These are phyloP conservation scores for Hirschfeldia incana DNA, from an alignment of 345 rosid species.

Conservation along the genomic window DNA sequence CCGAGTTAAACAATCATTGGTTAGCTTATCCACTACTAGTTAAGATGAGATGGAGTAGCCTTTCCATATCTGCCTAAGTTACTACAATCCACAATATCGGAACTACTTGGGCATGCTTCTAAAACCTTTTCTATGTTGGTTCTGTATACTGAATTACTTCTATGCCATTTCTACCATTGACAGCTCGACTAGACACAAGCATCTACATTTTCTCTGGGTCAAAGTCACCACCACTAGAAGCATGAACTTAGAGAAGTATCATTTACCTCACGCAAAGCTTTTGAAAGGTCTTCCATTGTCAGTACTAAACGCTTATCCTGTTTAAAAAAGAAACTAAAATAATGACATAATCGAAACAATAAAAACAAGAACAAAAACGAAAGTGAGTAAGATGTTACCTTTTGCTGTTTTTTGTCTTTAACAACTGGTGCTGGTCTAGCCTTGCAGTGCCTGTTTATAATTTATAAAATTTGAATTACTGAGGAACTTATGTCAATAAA, in stretches of 20 bases:
- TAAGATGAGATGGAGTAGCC: background rate
- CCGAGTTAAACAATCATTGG: slow-evolving; percentile 9
- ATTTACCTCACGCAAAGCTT: slow-evolving; percentile 81
- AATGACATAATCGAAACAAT: background rate
- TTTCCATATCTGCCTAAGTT: background rate
- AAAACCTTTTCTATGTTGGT: background rate
- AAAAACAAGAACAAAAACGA: background rate
- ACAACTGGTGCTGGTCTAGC: slow-evolving; percentile 86
- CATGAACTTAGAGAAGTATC: background rate
- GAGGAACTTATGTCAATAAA: background rate
- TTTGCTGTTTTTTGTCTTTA: slow-evolving; percentile 96
- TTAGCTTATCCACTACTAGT: slow-evolving; percentile 1
- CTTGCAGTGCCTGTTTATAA: slow-evolving; percentile 72
- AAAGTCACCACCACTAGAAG: background rate
- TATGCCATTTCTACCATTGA: background rate
- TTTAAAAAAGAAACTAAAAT: slow-evolving; percentile 12
- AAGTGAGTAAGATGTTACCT: slow-evolving; percentile 47
- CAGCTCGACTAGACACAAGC: background rate
- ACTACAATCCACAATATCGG: background rate
- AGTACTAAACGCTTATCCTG: slow-evolving; percentile 88
- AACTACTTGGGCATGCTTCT: slow-evolving; percentile 8
- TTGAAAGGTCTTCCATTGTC: slow-evolving; percentile 92
- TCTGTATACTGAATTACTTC: background rate
- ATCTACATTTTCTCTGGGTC: slow-evolving; percentile 8
- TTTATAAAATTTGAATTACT: slow-evolving; percentile 17